Conservation (phyloP, 202 grass and related monocot species). For the Cymbopogon flexuosus region DNA sequence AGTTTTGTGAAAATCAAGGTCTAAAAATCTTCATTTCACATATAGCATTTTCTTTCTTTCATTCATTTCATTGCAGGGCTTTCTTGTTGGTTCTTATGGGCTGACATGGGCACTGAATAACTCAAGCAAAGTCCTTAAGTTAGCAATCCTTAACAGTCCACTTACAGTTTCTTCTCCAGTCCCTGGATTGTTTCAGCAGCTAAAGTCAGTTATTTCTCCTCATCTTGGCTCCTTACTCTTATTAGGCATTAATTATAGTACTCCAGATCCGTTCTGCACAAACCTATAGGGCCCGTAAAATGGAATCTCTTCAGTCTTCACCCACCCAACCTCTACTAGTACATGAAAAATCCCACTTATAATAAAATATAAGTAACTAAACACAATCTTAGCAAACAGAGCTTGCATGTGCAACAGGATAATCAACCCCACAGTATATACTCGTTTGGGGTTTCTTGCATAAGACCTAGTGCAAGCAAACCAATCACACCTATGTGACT, state of each 20-base stretch:
- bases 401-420: neutral
- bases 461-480: neutral
- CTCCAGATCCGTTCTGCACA: no score
- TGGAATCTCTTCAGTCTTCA: no score
- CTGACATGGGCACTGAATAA: conserved; percentile 89
- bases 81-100: conserved; percentile 93
- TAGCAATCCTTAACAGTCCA: conserved; percentile 89
- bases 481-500: neutral
- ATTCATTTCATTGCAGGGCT: conserved; percentile 47
- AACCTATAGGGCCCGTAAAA: no score
- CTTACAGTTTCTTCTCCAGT: conserved; percentile 73
- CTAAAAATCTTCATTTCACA: neutral
- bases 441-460: neutral
- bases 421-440: neutral
- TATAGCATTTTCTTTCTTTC: conserved; percentile 20
- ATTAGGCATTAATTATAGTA: neutral
- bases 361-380: neutral
- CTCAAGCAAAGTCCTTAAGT: conserved; percentile 63
- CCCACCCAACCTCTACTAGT: neutral
- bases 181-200: conserved; percentile 81
- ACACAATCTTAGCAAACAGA: neutral
- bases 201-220: conserved; percentile 50
- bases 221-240: conserved; percentile 4
- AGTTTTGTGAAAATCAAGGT: conserved; percentile 1
- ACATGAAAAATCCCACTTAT: neutral